Conservation (phyloP, 2,329 filamentous ascomycete species). For the Aspergillus sp. region DNA sequence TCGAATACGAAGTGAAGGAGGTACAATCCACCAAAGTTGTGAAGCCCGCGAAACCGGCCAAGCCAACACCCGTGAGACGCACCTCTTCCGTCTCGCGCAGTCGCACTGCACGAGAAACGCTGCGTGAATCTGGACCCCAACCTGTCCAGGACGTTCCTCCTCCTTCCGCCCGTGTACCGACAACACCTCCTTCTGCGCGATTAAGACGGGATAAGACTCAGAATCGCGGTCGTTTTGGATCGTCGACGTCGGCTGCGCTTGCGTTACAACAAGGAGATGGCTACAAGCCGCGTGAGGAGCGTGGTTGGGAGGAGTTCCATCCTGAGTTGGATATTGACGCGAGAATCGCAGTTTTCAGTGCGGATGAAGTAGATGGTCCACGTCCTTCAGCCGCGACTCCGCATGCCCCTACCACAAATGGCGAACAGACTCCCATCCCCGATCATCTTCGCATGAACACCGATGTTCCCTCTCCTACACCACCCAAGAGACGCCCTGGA, state of each 20-base stretch:
- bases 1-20: slow-evolving; percentile 64
- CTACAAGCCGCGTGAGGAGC: slow-evolving; percentile 94
- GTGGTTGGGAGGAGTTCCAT: slow-evolving; percentile 97
- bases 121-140: slow-evolving; percentile 5
- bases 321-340: slow-evolving; percentile 86
- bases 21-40: slow-evolving; percentile 38
- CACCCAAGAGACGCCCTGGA: slow-evolving; percentile 55
- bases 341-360: slow-evolving; percentile 68
- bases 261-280: slow-evolving; percentile 88
- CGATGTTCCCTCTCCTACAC: slow-evolving; percentile 32
- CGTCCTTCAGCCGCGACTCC: slow-evolving; percentile 44
- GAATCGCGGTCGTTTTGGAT: slow-evolving; percentile 65
- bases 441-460: slow-evolving; percentile 37
- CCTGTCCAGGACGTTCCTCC: slow-evolving; percentile 20
- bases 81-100: slow-evolving; percentile 44
- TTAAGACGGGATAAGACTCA: slow-evolving; percentile 37
- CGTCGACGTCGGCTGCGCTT: slow-evolving; percentile 75
- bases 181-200: slow-evolving; percentile 34
- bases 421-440: slow-evolving; percentile 30
- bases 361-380: slow-evolving; percentile 78
- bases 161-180: slow-evolving; percentile 24
- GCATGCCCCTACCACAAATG: slow-evolving; percentile 22
- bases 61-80: slow-evolving; percentile 40
- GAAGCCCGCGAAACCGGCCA: slow-evolving; percentile 32
- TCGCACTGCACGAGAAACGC: slow-evolving; percentile 20